Conservation (phyloP, 2,329 filamentous ascomycete genomes). For the Scytalidium sp. region DNA sequence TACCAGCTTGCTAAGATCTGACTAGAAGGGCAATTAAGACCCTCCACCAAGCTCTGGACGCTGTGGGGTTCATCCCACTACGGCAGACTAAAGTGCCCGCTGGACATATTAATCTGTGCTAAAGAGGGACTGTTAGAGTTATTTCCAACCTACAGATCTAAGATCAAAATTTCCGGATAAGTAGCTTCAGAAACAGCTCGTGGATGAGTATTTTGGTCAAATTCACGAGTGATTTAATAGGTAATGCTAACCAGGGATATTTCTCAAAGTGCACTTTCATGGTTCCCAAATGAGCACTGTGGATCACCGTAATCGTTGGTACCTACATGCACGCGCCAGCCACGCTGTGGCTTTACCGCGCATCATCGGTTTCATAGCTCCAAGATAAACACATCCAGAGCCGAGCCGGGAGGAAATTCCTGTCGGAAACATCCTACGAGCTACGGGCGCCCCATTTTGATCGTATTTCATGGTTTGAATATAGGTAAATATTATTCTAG, state of each 20-base stretch:
- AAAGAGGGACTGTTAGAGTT: too few relatives aligned
- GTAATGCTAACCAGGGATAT: too few relatives aligned
- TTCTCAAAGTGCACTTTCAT: too few relatives aligned
- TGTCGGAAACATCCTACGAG: not conserved
- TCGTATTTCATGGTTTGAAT: conserved; percentile 20
- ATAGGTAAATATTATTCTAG: conserved; percentile 13
- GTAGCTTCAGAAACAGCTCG: too few relatives aligned
- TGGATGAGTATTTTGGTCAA: too few relatives aligned
- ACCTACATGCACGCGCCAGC: not conserved
- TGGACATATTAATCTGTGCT: not conserved
- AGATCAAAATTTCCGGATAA: too few relatives aligned
- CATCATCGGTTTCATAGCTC: not conserved
- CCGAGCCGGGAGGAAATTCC: not conserved
- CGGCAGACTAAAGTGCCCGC: not conserved
- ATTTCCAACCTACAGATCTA: too few relatives aligned
- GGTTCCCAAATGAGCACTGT: too few relatives aligned
- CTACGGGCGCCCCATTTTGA: not conserved
- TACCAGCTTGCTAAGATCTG: too few relatives aligned
- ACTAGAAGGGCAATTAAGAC: too few relatives aligned
- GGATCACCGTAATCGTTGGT: not conserved
- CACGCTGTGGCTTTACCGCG: not conserved
- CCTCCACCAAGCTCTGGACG: not conserved
- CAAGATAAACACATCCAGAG: not conserved
- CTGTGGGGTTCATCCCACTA: not conserved
- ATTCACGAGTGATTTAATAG: too few relatives aligned